Conservation (phyloP, 1,284 basidiomycete species). For the Puccinia novopanici region DNA sequence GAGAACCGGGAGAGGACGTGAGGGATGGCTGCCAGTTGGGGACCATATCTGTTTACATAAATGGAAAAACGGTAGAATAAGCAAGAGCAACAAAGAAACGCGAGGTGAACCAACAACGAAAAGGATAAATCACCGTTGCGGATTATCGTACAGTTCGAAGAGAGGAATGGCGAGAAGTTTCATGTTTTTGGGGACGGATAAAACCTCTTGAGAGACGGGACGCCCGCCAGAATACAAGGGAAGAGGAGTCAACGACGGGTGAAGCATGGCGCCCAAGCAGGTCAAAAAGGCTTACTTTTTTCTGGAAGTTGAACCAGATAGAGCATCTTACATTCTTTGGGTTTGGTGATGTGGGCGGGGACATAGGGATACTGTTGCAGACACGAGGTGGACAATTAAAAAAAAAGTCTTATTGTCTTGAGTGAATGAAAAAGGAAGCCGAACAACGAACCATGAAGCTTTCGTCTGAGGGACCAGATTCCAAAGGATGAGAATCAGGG, state of each 20-base stretch:
- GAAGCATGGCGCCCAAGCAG: slow-evolving; percentile 65
- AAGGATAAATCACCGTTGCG: slow-evolving; percentile 63
- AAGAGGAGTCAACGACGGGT: slow-evolving; percentile 73
- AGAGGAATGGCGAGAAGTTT: slow-evolving; percentile 86
- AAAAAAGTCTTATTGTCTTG: too few species aligned
- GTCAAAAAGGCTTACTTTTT: slow-evolving; percentile 67
- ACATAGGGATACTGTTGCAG: slow-evolving; percentile 84
- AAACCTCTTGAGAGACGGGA: slow-evolving; percentile 69
- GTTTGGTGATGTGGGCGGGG: slow-evolving; percentile 92
- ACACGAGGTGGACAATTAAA: slow-evolving; percentile 32
- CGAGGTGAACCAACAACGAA: background rate
- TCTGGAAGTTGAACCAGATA: slow-evolving; percentile 94
- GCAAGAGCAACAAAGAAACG: slow-evolving; percentile 44
- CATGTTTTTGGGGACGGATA: slow-evolving; percentile 97
- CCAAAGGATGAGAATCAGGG: background rate
- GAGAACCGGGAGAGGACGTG: slow-evolving; percentile 82
- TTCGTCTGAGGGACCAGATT: slow-evolving; percentile 16
- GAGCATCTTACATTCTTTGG: slow-evolving; percentile 96
- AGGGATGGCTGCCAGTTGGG: slow-evolving; percentile 89
- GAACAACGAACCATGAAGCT: slow-evolving; percentile 52
- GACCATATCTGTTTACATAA: slow-evolving; percentile 69
- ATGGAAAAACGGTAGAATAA: slow-evolving; percentile 4
- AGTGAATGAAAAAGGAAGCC: background rate
- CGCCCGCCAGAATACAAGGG: slow-evolving; percentile 74
- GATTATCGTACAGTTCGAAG: slow-evolving; percentile 96